phyloP scores from a whole-genome alignment of 2,329 filamentous ascomycete species.

The Colletotrichum tofieldiae region DNA sequence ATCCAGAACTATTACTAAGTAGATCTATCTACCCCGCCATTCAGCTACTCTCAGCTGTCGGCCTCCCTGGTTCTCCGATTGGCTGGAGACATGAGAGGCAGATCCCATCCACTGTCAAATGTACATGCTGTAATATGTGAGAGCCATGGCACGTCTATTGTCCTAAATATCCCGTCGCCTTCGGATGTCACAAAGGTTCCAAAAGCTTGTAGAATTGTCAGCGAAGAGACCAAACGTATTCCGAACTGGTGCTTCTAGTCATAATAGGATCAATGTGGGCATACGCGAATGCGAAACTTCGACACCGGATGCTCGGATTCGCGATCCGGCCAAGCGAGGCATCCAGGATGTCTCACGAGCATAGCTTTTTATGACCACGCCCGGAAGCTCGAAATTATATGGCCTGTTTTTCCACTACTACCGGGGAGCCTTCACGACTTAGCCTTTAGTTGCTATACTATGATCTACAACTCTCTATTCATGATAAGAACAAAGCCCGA shows the following conservation, averaged over 20 bases:
- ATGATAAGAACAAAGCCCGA: too few relatives aligned
- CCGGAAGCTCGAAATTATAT: too few relatives aligned
- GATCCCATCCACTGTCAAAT: not conserved
- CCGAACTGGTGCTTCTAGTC: not conserved
- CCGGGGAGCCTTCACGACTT: not conserved
- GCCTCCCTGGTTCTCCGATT: not conserved
- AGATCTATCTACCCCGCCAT: not conserved
- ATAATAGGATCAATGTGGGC: not conserved
- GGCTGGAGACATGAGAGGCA: not conserved
- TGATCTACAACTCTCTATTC: not conserved
- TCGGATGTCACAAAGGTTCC: too few relatives aligned
- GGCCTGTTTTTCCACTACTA: too few relatives aligned
- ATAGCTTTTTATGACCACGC: too few relatives aligned
- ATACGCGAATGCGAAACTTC: too few relatives aligned
- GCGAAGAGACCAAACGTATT: not conserved
- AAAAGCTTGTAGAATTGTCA: too few relatives aligned
- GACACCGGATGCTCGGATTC: not conserved
- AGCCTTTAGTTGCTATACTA: not conserved
- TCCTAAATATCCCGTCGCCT: too few relatives aligned
- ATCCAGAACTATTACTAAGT: not conserved
- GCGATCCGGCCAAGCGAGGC: too few relatives aligned
- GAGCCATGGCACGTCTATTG: too few relatives aligned
- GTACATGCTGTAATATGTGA: not conserved
- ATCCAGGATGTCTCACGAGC: too few relatives aligned
- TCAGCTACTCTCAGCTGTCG: not conserved